Evolutionary conservation across 352 stramenopile species (phyloP), one percentile per base, ranked within the genome.

Genomic region (Elongisporangium prolatum): DNA sequence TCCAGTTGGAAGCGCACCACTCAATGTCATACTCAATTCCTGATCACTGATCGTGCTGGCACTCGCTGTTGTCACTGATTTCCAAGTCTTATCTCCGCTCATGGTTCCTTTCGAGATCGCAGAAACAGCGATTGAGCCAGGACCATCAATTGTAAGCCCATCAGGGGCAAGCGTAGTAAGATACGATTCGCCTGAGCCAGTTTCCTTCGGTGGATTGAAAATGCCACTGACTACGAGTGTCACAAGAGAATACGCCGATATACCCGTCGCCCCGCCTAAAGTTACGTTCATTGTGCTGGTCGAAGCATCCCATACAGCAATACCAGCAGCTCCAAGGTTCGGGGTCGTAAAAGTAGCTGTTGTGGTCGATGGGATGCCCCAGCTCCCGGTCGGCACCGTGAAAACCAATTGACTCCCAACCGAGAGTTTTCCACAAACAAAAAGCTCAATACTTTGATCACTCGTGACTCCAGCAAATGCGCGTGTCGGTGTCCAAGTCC

Each of bases 41-140:
- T 84, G 76, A 17, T 88, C 72, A 38, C 80, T 90, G 59, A 47
- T 48, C 72, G 81, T 84, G 24, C 75, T 84, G 6, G 80, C 74
- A 49, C 75, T 84, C 18, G 61, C 54, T 2, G 74, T 79, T 8
- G 67, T 76, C 1, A 64, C 50, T 5, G 68, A 80, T 0, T 54
- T 65, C 60, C 75, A 84, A 0, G 63, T 60, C 54, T 78, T 82
- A 2, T 25, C 13, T 0, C 80, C 80, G 22, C 47, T 22, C 3
- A 88, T 52, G 14, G 21, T 6, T 38, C 80, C 80, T 50, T 67
- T 52, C 18, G 57, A 61, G 20, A 88, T 84, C 2, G 59, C 57
- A 50, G 76, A 59, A 0, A 86, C 69, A 6, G 71, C 77, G 24
- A 90, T 63, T 0, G 60, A 60, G 9, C 67, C 74, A 6, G 77